phyloP scores from a whole-genome alignment of 306 rosid species.

The Hippophae gyantsensis region DNA sequence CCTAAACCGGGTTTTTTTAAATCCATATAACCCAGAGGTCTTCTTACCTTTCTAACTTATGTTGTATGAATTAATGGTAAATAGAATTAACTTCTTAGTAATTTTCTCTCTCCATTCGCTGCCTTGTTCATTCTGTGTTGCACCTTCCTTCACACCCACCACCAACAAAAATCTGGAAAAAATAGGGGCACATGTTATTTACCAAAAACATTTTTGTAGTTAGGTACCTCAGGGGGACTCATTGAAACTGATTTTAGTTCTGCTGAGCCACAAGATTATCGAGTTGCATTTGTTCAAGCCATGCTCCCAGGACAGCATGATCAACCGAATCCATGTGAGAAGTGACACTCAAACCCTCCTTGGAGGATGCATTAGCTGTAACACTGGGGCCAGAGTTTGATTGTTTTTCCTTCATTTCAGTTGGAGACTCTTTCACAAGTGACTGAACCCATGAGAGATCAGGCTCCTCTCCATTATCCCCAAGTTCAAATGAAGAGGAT shows the following conservation, averaged over 20 bases:
- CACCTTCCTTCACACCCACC: constrained; percentile 20
- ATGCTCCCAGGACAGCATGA: constrained; percentile 50
- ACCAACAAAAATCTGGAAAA: constrained; percentile 33
- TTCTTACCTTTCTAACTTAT: constrained; percentile 24
- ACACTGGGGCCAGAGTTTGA: constrained; percentile 27
- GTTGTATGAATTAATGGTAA: constrained; percentile 25
- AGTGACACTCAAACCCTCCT: constrained; percentile 36
- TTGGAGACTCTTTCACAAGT: constrained; percentile 85
- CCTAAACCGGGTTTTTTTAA: constrained; percentile 21
- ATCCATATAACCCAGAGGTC: constrained; percentile 25
- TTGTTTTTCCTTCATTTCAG: constrained; percentile 57
- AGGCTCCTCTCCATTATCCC: constrained; percentile 84
- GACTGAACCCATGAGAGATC: constrained; percentile 97
- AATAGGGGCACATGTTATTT: constrained; percentile 28
- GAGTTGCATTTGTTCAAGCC: constrained; percentile 61
- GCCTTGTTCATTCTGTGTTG: constrained; percentile 17
- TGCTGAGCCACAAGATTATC: constrained; percentile 68
- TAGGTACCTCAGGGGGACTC: constrained; percentile 30
- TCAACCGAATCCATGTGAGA: constrained; percentile 44
- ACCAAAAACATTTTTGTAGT: constrained; percentile 30
- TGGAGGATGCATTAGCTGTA: constrained; percentile 28
- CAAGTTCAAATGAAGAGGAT: constrained; percentile 79
- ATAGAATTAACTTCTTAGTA: constrained; percentile 28
- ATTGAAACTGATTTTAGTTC: constrained; percentile 26
- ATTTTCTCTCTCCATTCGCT: constrained; percentile 6